phyloP scores from a whole-genome alignment of 2,329 filamentous ascomycete genomes.

The Cryphonectria carpinicola region DNA sequence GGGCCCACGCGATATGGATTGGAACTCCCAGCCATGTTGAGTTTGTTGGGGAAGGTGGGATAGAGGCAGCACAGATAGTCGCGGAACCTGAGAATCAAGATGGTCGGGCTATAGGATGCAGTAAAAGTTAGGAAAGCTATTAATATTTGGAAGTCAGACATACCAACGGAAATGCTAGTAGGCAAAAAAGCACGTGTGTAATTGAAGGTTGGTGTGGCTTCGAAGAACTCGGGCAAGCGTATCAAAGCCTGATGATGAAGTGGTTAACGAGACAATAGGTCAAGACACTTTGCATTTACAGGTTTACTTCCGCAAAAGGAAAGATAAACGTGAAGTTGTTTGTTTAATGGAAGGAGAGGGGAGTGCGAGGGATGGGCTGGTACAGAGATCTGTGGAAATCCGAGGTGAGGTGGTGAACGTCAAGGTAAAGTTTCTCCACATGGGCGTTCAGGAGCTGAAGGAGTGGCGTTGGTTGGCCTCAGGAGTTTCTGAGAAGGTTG shows the following conservation, averaged over 20 bases:
- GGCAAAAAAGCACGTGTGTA: neutral
- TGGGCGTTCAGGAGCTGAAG: neutral
- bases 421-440: neutral
- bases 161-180: neutral
- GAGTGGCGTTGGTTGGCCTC: neutral
- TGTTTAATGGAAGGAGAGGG: neutral
- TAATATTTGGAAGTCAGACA: neutral
- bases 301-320: neutral
- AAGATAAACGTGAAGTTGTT: neutral
- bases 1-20: neutral
- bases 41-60: neutral
- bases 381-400: neutral
- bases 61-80: neutral
- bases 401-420: neutral
- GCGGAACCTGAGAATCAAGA: neutral
- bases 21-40: neutral
- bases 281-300: neutral
- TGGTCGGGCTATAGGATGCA: neutral
- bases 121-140: neutral
- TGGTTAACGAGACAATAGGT: neutral
- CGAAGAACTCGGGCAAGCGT: neutral
- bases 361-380: neutral
- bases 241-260: neutral
- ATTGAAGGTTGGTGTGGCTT: neutral
- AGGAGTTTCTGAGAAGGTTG: neutral